Evolutionary conservation across 352 stramenopile genomes (phyloP), one percentile per base, ranked within the genome.

Genomic region (Phytopythium chamaehyphon): DNA sequence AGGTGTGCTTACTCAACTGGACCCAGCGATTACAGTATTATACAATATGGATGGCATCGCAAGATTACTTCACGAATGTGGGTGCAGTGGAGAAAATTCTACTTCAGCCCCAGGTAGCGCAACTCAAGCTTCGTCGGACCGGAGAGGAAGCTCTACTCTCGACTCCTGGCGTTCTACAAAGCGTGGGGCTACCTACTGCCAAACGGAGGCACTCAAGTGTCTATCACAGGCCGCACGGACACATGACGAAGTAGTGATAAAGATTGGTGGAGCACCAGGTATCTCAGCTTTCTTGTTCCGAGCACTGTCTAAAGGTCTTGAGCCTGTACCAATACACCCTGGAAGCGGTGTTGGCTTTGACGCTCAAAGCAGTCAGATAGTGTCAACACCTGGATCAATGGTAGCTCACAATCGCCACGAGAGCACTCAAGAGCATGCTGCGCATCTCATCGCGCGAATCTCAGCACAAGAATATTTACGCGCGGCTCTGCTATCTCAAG

Each of bases 221-320:
- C 51, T 90, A 1, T 85, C 76, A 2, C 83, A 80, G 26, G 61
- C 73, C 10, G 61, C 64, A 23, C 50, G 58, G 6, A 75, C 61
- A 5, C 76, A 86, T 18, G 76, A 90, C 36, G 78, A 90, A 47
- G 76, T 90, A 7, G 54, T 90, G 16, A 38, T 80, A n/a, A 86
- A 86, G 59, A 73, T 88, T 54, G 72, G 73, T 7, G 70, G 76
- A 31, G 65, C 65, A 8, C 39, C 64, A 9, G 66, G 59, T 8
- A 83, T 86, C 6, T 60, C 59, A 14, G 22, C 57, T 1, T 64
- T 82, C 15, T 47, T 89, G 9, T 87, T 87, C 57, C 47, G 58
- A 26, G 65, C 67, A 0, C 53, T 89, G 10, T 47, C 62, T 2
- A 55, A 48, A 24, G 45, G 31, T 3, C 21, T 46, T 0, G 40